phyloP scores from a whole-genome alignment of 73 alveolate species.

The Paramecium octaurelia region DNA sequence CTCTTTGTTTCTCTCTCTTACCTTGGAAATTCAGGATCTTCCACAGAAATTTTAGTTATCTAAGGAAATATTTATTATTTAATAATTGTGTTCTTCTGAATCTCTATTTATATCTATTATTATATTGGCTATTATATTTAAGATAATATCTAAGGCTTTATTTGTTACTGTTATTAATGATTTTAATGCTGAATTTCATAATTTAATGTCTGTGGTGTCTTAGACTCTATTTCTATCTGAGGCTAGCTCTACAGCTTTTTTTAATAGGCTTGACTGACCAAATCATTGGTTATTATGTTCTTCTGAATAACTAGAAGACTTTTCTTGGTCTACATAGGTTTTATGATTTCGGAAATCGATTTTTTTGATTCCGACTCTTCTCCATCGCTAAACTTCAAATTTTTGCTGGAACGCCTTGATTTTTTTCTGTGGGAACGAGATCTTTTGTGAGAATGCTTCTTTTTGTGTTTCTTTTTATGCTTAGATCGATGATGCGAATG shows the following conservation, averaged over 20 bases:
- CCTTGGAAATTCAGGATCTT: slow-evolving; percentile 39
- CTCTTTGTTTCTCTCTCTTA: slow-evolving; percentile 15
- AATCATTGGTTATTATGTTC: neutral
- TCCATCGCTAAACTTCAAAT: neutral
- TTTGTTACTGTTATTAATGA: neutral
- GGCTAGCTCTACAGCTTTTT: neutral
- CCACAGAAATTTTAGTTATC: neutral
- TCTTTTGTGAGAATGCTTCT: neutral
- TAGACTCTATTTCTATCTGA: neutral
- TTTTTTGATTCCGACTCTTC: neutral
- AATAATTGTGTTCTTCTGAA: neutral
- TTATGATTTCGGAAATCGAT: neutral
- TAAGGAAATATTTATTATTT: neutral
- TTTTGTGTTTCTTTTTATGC: neutral
- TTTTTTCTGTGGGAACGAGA: neutral
- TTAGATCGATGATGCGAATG: neutral
- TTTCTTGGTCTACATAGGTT: neutral
- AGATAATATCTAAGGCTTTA: neutral
- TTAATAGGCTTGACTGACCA: neutral
- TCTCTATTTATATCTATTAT: neutral
- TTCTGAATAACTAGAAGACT: neutral
- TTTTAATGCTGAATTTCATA: too few species aligned
- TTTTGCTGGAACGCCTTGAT: neutral
- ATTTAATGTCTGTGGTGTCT: neutral
- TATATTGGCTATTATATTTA: neutral